Conservation (phyloP, 1,284 basidiomycete genomes). For the Polyporus tsugae region DNA sequence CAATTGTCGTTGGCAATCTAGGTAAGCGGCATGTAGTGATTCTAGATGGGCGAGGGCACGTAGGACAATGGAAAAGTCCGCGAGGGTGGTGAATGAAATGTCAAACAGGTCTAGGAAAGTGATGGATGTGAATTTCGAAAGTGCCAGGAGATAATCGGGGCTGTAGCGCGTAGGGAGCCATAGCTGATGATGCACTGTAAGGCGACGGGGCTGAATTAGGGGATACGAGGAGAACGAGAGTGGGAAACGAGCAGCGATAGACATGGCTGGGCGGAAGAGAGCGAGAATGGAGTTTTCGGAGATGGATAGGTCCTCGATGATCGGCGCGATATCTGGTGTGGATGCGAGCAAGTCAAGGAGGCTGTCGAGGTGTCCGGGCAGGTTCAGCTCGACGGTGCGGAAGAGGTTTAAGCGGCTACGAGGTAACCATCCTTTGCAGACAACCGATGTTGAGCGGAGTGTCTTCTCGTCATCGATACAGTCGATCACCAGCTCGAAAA, state of each 20-base stretch:
- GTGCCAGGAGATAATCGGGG: slow-evolving; percentile 21
- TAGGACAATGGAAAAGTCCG: slow-evolving; percentile 27
- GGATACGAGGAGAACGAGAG: slow-evolving; percentile 10
- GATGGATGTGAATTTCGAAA: slow-evolving; percentile 23
- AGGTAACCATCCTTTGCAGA: slow-evolving; percentile 30
- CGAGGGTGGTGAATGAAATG: slow-evolving; percentile 26
- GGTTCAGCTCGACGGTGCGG: slow-evolving; percentile 21
- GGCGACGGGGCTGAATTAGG: slow-evolving; percentile 10
- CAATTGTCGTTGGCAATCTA: slow-evolving; percentile 25
- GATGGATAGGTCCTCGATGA: slow-evolving; percentile 29
- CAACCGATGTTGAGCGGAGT: slow-evolving; percentile 26
- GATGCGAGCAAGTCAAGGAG: slow-evolving; percentile 20
- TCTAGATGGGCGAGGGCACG: slow-evolving; percentile 15
- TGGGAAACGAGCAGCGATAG: slow-evolving; percentile 25
- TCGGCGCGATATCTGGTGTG: slow-evolving; percentile 21
- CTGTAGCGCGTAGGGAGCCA: slow-evolving; percentile 27
- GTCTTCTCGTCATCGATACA: slow-evolving; percentile 26
- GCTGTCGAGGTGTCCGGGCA: slow-evolving; percentile 19
- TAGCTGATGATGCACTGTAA: slow-evolving; percentile 22
- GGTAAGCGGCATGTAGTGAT: slow-evolving; percentile 14
- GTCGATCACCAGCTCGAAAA: slow-evolving; percentile 34
- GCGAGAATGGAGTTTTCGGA: slow-evolving; percentile 27
- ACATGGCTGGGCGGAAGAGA: slow-evolving; percentile 24
- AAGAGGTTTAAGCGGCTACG: slow-evolving; percentile 34
- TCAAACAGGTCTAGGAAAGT: slow-evolving; percentile 27